These are phyloP conservation scores for Xenoacremonium recifei DNA, from an alignment of 2,329 filamentous ascomycete genomes.

Conservation along the genomic window DNA sequence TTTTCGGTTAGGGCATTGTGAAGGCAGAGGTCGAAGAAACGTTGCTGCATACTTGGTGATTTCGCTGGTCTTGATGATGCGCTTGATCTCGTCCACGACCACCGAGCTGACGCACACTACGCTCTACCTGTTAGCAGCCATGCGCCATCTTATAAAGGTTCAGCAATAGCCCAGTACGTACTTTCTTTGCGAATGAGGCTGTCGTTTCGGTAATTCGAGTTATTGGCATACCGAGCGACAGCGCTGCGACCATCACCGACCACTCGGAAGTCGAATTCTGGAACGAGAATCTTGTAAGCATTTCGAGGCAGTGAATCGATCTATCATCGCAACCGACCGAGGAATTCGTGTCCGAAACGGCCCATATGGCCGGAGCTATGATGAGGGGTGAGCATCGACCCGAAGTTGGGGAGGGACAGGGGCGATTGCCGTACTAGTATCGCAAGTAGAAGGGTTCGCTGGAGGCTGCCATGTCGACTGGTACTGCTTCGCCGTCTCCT, in stretches of 20 bases:
- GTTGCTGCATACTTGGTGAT: conserved; percentile 76
- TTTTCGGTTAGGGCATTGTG: conserved; percentile 13
- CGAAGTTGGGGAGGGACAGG: neutral
- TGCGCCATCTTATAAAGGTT: neutral
- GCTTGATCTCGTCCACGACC: conserved; percentile 90
- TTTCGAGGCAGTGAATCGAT: neutral
- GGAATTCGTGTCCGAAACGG: conserved; percentile 95
- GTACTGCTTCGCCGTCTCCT: no score
- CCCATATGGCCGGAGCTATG: conserved; percentile 92
- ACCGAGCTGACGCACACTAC: conserved; percentile 93
- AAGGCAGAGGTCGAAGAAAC: no score
- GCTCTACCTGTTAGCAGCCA: conserved; percentile 10
- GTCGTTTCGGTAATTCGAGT: conserved; percentile 99
- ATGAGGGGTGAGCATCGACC: conserved; percentile 10
- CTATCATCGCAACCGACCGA: conserved; percentile 67
- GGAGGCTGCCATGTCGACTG: conserved; percentile 56
- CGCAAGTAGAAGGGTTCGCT: conserved; percentile 91
- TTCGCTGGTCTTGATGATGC: conserved; percentile 94
- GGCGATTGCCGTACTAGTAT: conserved; percentile 75
- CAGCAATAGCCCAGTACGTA: conserved; percentile 45
- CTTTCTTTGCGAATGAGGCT: conserved; percentile 99
- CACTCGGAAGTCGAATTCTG: conserved; percentile 95
- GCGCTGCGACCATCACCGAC: conserved; percentile 91
- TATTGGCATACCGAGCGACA: conserved; percentile 95
- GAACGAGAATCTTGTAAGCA: neutral